Evolutionary conservation across 2,329 filamentous ascomycete species (phyloP).

Genomic region (Fusarium sp.): DNA sequence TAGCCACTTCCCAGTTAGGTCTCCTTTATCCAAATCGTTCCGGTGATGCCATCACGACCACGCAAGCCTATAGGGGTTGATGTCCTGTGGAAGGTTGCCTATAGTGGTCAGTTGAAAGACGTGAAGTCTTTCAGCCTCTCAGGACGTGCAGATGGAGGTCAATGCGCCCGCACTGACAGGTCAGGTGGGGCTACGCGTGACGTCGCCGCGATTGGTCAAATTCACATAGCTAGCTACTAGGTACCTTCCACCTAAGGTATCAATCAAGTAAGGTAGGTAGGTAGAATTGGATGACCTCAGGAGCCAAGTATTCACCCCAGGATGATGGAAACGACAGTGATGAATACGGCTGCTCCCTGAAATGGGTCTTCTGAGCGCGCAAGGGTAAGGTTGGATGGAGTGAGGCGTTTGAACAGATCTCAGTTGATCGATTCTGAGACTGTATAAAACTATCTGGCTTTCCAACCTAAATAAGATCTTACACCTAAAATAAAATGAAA

Average conservation of each 20-base stretch:
- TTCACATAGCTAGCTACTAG: too few species aligned
- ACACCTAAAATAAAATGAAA: neutral
- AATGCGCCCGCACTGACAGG: conserved; percentile 8
- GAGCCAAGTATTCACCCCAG: neutral
- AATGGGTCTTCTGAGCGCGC: neutral
- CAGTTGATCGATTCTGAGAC: neutral
- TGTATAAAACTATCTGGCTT: neutral
- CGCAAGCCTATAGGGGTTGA: neutral
- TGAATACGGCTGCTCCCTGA: neutral
- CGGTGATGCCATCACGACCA: conserved; percentile 20
- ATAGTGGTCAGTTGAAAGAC: conserved; percentile 6
- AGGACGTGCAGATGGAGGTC: neutral
- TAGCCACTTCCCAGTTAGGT: neutral
- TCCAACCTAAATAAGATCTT: neutral
- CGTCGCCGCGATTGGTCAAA: neutral
- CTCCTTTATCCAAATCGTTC: neutral
- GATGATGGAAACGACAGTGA: neutral
- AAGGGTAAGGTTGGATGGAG: neutral
- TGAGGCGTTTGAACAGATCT: neutral
- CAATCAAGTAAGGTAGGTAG: neutral
- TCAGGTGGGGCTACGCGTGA: neutral
- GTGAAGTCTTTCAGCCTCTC: conserved; percentile 7
- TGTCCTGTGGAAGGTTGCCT: conserved; percentile 1
- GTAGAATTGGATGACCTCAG: neutral
- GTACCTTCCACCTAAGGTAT: neutral